phyloP scores from a whole-genome alignment of 345 rosid species.

The Populus pruinosa region DNA sequence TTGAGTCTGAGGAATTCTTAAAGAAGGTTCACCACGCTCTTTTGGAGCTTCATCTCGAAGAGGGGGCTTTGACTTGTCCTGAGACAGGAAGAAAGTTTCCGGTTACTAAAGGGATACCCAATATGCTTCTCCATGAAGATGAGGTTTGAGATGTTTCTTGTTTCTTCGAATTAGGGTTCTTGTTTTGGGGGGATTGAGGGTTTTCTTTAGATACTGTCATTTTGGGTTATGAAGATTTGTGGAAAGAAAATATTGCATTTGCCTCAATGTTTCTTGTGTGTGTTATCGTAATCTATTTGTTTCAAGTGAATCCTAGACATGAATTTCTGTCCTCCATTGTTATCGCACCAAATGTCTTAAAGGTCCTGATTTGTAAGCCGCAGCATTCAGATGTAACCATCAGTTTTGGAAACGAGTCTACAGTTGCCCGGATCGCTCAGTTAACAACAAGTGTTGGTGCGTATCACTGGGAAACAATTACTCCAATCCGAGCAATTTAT shows the following conservation, averaged over 20 bases:
- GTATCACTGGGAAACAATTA: background rate
- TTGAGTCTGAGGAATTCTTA: conserved; percentile 67
- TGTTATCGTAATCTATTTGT: background rate
- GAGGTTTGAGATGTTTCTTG: conserved; percentile 50
- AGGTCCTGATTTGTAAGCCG: background rate
- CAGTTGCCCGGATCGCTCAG: background rate
- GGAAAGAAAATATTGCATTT: background rate
- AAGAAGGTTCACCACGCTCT: conserved; percentile 77
- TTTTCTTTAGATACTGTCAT: background rate
- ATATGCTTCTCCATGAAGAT: conserved; percentile 95
- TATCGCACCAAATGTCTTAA: background rate
- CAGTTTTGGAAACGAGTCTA: background rate
- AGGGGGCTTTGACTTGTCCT: conserved; percentile 88
- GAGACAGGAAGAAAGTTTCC: conserved; percentile 75
- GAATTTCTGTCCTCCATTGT: background rate
- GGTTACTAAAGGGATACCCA: conserved; percentile 77
- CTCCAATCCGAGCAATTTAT: background rate
- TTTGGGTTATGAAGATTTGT: background rate
- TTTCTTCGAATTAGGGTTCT: background rate
- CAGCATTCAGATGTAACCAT: background rate
- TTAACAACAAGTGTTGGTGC: background rate
- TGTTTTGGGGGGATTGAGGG: background rate
- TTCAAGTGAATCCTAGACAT: background rate
- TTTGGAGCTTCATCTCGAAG: conserved; percentile 80
- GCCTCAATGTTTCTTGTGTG: background rate